Evolutionary conservation across 768 basidiomycete species (phyloP), one percentile per base, ranked within the genome.

Genomic region (Boletus rubroflammeus): DNA sequence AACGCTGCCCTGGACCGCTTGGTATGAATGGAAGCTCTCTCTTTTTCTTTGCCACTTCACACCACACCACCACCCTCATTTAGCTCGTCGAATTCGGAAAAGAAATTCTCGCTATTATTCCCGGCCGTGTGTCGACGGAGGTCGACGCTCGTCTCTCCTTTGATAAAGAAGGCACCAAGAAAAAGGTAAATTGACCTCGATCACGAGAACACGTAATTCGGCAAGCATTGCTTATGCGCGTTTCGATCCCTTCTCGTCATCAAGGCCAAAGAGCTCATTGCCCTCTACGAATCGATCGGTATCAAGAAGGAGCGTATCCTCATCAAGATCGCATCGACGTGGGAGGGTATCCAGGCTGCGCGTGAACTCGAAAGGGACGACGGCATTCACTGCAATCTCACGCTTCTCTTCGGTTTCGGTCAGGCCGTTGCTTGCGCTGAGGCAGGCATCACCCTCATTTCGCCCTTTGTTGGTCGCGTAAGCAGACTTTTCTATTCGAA

Each of bases 291-390:
- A 34, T 90, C 90, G n/a, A 71, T 94, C 59, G 97, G 97, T 59
- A 85, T 99, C 77, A 78, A 83, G 70, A 92, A 90, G 76, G 94
- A 98, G 40, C 92, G 97, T 59, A 79, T 99, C 58, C 80, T 99
- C 63, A 98, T 99, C 85, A 99, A 99, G 81, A 98, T 99, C 69
- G 97, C 96, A 29, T 96, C 97, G 38, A 95, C 95, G 45, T 99
- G 93, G 91, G 97, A 98, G 76, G 97, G 97, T 75, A 99, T 99
- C 77, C 96, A 99, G 74, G 97, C 97, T 55, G 97, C 97, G 35
- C 86, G 93, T 59, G 88, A 95, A 74, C 87, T 99, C 61, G 97
- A 99, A 79, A 73, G 81, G 57, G 89, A 96, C 62, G 85, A 97
- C 54, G 82, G 81, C 58, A 98, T 99, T 74, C 95, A 96, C 84